phyloP scores from a whole-genome alignment of 2,329 filamentous ascomycete species.

The Bimuria novae-zelandiae region DNA sequence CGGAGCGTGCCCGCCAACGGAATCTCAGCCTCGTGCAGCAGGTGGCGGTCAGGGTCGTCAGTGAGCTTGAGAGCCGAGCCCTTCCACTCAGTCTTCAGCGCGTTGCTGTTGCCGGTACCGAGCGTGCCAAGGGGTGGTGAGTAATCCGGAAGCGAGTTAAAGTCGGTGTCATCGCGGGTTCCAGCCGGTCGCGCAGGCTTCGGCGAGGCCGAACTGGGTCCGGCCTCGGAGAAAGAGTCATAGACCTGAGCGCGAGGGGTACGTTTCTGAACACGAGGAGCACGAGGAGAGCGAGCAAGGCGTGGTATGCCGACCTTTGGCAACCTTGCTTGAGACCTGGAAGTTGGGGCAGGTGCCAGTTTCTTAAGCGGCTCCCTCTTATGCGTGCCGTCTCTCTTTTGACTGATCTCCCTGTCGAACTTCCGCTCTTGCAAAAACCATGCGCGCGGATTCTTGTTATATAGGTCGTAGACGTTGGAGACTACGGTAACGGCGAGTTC shows the following conservation, averaged over 20 bases:
- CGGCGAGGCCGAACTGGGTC: constrained; percentile 35
- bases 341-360: constrained; percentile 44
- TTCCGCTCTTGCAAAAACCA: constrained; percentile 53
- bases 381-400: constrained; percentile 46
- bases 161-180: constrained; percentile 83
- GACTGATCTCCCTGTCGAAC: constrained; percentile 55
- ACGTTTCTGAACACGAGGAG: constrained; percentile 41
- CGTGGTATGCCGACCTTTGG: constrained; percentile 41
- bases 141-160: constrained; percentile 70
- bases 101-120: constrained; percentile 65
- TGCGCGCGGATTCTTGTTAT: constrained; percentile 48
- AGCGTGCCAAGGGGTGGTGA: constrained; percentile 72
- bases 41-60: constrained; percentile 63
- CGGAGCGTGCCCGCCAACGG: constrained; percentile 76
- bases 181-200: constrained; percentile 53
- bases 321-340: constrained; percentile 29
- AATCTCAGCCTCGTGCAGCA: constrained; percentile 80
- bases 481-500: constrained; percentile 39
- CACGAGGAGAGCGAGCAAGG: constrained; percentile 39
- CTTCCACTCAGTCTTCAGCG: constrained; percentile 86
- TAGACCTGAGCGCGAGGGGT: constrained; percentile 36
- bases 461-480: constrained; percentile 38
- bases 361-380: constrained; percentile 44
- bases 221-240: constrained; percentile 44
- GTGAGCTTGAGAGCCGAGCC: constrained; percentile 76